Conservation (phyloP, 1,284 basidiomycete species). For the Sanghuangporus weigelae region DNA sequence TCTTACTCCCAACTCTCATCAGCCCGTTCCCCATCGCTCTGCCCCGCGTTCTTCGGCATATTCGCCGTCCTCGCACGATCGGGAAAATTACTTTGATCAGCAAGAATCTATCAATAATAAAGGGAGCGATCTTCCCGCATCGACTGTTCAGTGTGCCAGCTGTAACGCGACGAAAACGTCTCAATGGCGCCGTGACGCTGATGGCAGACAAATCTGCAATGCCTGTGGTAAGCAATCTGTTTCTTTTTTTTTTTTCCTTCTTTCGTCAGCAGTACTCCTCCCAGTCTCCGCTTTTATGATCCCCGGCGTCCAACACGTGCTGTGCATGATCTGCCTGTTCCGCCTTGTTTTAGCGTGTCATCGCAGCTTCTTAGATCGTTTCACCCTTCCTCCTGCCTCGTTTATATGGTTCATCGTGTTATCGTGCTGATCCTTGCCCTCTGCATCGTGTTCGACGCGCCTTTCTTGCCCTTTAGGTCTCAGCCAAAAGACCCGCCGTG, state of each 20-base stretch:
- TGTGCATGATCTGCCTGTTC: slow-evolving; percentile 10
- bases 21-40: slow-evolving; percentile 6
- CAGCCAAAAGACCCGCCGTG: slow-evolving; percentile 63
- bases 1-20: slow-evolving; percentile 9
- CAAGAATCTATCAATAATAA: slow-evolving; percentile 22
- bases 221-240: slow-evolving; percentile 69
- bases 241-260: neutral
- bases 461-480: slow-evolving; percentile 41
- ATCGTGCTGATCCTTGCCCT: slow-evolving; percentile 18
- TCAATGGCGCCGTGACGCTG: slow-evolving; percentile 75
- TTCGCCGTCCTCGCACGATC: slow-evolving; percentile 1
- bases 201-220: slow-evolving; percentile 80
- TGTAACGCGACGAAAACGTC: slow-evolving; percentile 74
- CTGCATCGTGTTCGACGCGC: slow-evolving; percentile 22
- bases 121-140: slow-evolving; percentile 19
- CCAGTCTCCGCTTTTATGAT: slow-evolving; percentile 25
- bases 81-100: slow-evolving; percentile 24
- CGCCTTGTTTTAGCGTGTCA: slow-evolving; percentile 9
- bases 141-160: slow-evolving; percentile 45
- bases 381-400: slow-evolving; percentile 12
- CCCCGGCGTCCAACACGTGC: slow-evolving; percentile 28
- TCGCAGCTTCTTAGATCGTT: slow-evolving; percentile 5
- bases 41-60: slow-evolving; percentile 7
- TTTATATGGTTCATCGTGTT: slow-evolving; percentile 19
- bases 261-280: slow-evolving; percentile 25